Conservation (phyloP, 441 rosid species). For the Metrosideros polymorpha region DNA sequence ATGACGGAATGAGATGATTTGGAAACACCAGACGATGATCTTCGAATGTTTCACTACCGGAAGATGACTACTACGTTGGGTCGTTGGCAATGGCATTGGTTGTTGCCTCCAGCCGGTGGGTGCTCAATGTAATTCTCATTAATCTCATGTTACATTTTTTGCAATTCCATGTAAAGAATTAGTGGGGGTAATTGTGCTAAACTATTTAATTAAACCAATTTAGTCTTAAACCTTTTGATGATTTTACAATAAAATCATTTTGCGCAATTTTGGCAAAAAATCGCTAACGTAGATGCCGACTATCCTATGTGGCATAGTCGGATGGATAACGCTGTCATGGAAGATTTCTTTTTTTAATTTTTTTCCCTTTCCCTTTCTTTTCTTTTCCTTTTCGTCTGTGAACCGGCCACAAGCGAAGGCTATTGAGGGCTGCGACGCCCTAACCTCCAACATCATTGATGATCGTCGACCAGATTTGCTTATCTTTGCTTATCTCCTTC, state of each 20-base stretch:
- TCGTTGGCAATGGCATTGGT: neutral
- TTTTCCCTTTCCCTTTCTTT: too few relatives aligned
- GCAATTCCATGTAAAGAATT: neutral
- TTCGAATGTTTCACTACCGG: neutral
- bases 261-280: accelerated
- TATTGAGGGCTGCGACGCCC: neutral
- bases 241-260: neutral
- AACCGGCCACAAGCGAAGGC: too few relatives aligned
- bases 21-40: neutral
- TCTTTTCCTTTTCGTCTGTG: neutral
- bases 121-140: neutral
- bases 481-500: neutral
- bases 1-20: neutral
- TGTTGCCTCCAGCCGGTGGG: neutral
- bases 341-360: too few relatives aligned
- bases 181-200: neutral
- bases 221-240: neutral
- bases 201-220: too few relatives aligned
- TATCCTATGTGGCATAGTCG: too few relatives aligned
- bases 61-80: neutral
- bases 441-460: neutral
- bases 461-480: neutral
- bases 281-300: too few relatives aligned
- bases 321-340: too few relatives aligned
- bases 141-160: neutral